Conservation (phyloP, 768 basidiomycete genomes). For the Lactarius trivialis region DNA sequence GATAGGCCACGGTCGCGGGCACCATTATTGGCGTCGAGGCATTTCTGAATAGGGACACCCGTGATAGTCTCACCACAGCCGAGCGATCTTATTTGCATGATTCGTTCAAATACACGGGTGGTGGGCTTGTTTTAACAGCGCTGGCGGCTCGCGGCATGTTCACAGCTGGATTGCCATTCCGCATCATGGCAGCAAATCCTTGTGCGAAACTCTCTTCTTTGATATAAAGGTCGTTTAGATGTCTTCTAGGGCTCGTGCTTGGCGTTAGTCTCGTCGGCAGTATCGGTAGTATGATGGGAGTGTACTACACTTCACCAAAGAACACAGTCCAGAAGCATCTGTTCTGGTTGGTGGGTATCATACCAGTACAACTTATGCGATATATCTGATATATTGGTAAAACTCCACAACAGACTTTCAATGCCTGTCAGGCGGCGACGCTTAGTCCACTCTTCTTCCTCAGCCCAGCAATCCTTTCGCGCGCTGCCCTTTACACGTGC, state of each 20-base stretch:
- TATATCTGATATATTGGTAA: neutral
- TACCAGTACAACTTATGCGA: neutral
- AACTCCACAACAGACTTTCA: slow-evolving; percentile 54
- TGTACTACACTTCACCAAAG: slow-evolving; percentile 72
- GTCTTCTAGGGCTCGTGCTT: slow-evolving; percentile 60
- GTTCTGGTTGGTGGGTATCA: slow-evolving; percentile 63
- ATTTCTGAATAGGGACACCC: slow-evolving; percentile 72
- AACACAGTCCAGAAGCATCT: slow-evolving; percentile 69
- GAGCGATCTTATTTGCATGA: slow-evolving; percentile 70
- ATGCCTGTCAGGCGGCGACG: slow-evolving; percentile 79
- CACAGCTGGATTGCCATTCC: slow-evolving; percentile 48
- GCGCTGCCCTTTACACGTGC: slow-evolving; percentile 83
- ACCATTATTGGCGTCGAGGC: slow-evolving; percentile 56
- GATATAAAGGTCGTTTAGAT: neutral
- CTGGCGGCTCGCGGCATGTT: slow-evolving; percentile 75
- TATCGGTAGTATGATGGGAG: slow-evolving; percentile 83
- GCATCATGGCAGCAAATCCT: slow-evolving; percentile 79
- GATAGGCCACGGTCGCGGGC: slow-evolving; percentile 65
- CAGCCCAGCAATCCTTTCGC: slow-evolving; percentile 74
- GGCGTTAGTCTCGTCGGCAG: slow-evolving; percentile 73
- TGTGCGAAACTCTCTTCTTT: slow-evolving; percentile 38
- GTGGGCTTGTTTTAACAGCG: slow-evolving; percentile 70
- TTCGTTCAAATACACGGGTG: slow-evolving; percentile 79
- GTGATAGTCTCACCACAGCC: slow-evolving; percentile 52
- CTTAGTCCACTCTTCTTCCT: slow-evolving; percentile 87